Evolutionary conservation across 2,329 filamentous ascomycete genomes (phyloP).

Genomic region (Shiraia sp.): DNA sequence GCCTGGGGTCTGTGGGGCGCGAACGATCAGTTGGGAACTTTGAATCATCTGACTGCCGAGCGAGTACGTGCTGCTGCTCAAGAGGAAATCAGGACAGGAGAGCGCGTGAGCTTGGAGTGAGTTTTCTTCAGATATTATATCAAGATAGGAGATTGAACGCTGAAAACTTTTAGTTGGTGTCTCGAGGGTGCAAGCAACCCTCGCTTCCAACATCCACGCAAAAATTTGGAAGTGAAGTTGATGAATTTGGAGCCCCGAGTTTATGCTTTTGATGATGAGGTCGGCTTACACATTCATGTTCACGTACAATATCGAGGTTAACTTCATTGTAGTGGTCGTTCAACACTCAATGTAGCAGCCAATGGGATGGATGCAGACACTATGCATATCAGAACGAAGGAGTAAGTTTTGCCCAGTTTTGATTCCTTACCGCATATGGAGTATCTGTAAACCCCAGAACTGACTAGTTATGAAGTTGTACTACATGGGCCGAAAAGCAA

Average conservation of each 20-base stretch:
- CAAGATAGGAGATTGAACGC: no score
- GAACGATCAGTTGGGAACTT: constrained; percentile 1
- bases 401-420: neutral
- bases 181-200: constrained; percentile 1
- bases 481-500: neutral
- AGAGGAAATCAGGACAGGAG: constrained; percentile 17
- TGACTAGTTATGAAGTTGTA: neutral
- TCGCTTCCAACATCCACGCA: constrained; percentile 2
- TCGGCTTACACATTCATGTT: neutral
- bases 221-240: constrained; percentile 1
- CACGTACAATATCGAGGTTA: neutral
- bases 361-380: constrained; percentile 2
- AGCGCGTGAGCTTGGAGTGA: constrained; percentile 16
- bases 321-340: constrained; percentile 1
- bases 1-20: constrained; percentile 1
- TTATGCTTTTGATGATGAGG: constrained; percentile 1
- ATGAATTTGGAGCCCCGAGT: constrained; percentile 1
- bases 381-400: constrained; percentile 1
- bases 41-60: constrained; percentile 1
- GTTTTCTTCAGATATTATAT: no score
- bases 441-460: no score
- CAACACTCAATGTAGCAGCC: neutral
- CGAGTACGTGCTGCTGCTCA: neutral
- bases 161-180: neutral
- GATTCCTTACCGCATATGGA: no score